phyloP scores from a whole-genome alignment of 129 eudicot genomes.

The Saussurea involucrata region DNA sequence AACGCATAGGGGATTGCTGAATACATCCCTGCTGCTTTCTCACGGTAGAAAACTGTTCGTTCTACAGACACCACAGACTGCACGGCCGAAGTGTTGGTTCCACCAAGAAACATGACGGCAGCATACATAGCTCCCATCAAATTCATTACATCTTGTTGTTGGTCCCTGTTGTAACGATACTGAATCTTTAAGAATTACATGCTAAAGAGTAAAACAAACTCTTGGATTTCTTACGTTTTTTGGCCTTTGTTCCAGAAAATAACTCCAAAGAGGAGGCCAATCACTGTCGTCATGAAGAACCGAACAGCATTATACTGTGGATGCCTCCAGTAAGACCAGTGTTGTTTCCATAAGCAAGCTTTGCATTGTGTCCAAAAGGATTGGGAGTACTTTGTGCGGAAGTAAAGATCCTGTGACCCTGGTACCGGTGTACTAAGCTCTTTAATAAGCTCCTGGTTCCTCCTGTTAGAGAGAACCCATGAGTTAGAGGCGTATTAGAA shows the following conservation, averaged over 20 bases:
- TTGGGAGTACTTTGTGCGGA: slow-evolving; percentile 48
- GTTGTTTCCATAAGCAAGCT: slow-evolving; percentile 72
- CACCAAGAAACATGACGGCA: slow-evolving; percentile 56
- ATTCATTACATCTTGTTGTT: slow-evolving; percentile 48
- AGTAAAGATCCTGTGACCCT: slow-evolving; percentile 48
- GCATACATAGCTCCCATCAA: slow-evolving; percentile 56
- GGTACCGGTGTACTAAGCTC: slow-evolving; percentile 43
- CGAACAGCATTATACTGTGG: slow-evolving; percentile 54
- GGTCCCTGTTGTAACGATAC: slow-evolving; percentile 21
- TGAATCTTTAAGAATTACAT: background rate
- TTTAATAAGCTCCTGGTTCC: slow-evolving; percentile 40
- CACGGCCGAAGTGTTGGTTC: slow-evolving; percentile 46
- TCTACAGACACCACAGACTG: slow-evolving; percentile 58
- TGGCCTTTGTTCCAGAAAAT: slow-evolving; percentile 56
- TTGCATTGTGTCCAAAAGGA: slow-evolving; percentile 47
- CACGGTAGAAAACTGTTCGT: slow-evolving; percentile 57
- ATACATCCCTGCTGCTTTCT: slow-evolving; percentile 69
- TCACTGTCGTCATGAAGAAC: slow-evolving; percentile 35
- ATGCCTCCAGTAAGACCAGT: slow-evolving; percentile 63
- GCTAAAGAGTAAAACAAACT: background rate
- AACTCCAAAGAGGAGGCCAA: slow-evolving; percentile 46
- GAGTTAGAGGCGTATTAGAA: slow-evolving; percentile 20
- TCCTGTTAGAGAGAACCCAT: slow-evolving; percentile 22
- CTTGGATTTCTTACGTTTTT: slow-evolving; percentile 35
- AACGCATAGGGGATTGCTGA: slow-evolving; percentile 65